Percentiles rank a stretch among this genome's conserved stretches.
phyloP scores from a whole-genome alignment of 129 eudicot genomes.

The Solidago caesia region DNA sequence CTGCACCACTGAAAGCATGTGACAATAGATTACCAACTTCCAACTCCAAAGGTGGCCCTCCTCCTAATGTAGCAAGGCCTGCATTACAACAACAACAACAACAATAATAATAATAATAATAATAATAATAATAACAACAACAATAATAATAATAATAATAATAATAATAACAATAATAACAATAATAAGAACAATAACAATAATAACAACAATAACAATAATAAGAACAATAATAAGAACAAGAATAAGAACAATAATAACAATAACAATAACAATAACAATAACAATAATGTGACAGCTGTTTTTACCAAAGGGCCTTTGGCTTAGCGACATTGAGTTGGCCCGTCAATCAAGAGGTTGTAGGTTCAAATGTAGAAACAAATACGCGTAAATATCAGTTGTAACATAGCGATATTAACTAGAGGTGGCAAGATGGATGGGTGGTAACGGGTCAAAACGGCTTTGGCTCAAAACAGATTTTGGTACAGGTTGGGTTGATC shows the following conservation, averaged over 20 bases:
- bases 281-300: not conserved
- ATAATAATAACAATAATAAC: not conserved
- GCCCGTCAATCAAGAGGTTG: no score
- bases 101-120: no score
- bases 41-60: constrained; percentile 68
- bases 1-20: constrained; percentile 67
- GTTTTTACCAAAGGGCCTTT: no score
- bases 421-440: not conserved
- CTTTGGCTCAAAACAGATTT: not conserved
- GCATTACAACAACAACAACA: constrained; percentile 9
- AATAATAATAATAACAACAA: no score
- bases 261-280: no score
- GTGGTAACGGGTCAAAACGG: constrained; percentile 2
- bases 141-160: not conserved
- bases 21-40: constrained; percentile 53
- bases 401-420: not conserved
- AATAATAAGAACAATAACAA: no score
- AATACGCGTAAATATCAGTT: not conserved
- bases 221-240: no score
- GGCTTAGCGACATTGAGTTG: no score
- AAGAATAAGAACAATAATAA: constrained; percentile 10
- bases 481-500: not conserved
- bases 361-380: no score
- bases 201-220: not conserved
- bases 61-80: constrained; percentile 84